Evolutionary conservation across 371 early-diverging fungal species (phyloP), one percentile per base, ranked within the genome.

Genomic region (Polyrhizophydium stewartii): DNA sequence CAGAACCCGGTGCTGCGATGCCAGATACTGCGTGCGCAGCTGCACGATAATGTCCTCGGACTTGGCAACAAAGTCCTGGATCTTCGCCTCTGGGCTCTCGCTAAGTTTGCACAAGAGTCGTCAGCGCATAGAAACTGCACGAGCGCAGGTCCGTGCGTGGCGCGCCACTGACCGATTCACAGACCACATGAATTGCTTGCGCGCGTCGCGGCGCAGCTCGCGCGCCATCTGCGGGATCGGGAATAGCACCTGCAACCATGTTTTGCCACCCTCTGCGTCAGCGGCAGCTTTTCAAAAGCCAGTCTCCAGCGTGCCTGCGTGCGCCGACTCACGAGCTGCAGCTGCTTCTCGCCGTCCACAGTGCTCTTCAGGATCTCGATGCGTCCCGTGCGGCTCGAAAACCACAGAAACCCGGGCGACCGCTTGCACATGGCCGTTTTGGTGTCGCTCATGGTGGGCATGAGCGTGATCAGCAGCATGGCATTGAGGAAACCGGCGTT

Each of bases 211-310:
- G 37, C 78, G 65, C 3, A 84, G 37, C 50, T 79, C 73, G 43
- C 70, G 70, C 46, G 82, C 81, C 0, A 84, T 67, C 52, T 80
- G 82, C 19, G 84, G 84, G 56, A 84, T 79, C 37, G 82, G 81
- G 49, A 82, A 84, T 22, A 84, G 57, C 0, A 71, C 65, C 21
- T 52, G 51, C 30, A 62, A 62, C 22, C 80, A 56, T 37, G 76
- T 68, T 37, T 78, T 76, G 13, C 65, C 58, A 69, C 72, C 53
- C 59, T 75, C 25, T 60, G 66, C 50, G 64, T 72, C n/a, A 5
- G 12, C 43, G 3, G 3, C 35, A 35, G 35, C 35, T 13, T 13
- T 7, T 35, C 13, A 13, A 35, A 3, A 35, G 35, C 13, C 35
- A 35, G 35, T 35, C 35, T 13, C 7, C 13, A 13, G 35, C 35